phyloP scores from a whole-genome alignment of 2,329 filamentous ascomycete species.

The Phoma sp. region DNA sequence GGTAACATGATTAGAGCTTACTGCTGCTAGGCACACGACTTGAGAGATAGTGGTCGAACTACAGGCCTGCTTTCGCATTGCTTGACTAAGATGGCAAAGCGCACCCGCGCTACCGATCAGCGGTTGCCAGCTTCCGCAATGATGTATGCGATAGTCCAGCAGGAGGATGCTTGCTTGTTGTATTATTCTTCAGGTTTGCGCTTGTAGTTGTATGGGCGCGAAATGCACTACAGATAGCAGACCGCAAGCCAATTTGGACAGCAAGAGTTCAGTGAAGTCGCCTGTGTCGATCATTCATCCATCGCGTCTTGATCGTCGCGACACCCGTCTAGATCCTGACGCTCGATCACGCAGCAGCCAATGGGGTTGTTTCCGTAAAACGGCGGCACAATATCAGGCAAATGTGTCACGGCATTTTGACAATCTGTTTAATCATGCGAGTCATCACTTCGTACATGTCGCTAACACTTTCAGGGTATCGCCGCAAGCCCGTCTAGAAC shows the following conservation, averaged over 20 bases:
- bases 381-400: neutral
- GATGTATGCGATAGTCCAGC: neutral
- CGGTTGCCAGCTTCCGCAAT: slow-evolving; percentile 1
- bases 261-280: neutral
- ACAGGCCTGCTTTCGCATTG: slow-evolving; percentile 2
- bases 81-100: slow-evolving; percentile 11
- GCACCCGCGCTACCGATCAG: slow-evolving; percentile 6
- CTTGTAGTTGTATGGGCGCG: too few relatives aligned
- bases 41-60: neutral
- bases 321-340: neutral
- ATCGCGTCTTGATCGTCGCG: neutral
- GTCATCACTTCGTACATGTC: slow-evolving; percentile 8
- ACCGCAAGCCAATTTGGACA: neutral
- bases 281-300: neutral
- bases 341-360: neutral
- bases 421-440: slow-evolving; percentile 1
- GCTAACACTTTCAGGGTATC: neutral
- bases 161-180: neutral
- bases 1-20: neutral
- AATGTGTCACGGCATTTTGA: neutral
- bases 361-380: neutral
- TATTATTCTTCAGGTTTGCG: neutral
- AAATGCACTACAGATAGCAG: neutral
- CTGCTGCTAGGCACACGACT: neutral
- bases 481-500: slow-evolving; percentile 1